Percentiles rank a stretch among this genome's conserved stretches.
phyloP scores from a whole-genome alignment of 2,329 filamentous ascomycete genomes.

The Diaporthe ilicicola region DNA sequence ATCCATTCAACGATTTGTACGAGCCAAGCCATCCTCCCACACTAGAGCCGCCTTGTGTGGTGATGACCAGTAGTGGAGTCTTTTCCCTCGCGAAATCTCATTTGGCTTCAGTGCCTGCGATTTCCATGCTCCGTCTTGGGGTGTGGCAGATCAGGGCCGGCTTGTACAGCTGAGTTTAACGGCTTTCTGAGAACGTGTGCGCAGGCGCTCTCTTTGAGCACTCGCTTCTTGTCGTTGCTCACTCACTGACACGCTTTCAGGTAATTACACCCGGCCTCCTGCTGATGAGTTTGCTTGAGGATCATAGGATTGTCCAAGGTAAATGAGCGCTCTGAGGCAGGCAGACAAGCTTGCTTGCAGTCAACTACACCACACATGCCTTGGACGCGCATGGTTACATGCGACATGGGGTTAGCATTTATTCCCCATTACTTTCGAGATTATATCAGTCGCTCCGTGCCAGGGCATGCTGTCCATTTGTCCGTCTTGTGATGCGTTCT shows the following conservation, averaged over 20 bases:
- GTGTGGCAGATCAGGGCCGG: conserved; percentile 43
- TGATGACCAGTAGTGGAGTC: conserved; percentile 82
- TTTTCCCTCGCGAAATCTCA: conserved; percentile 58
- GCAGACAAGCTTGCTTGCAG: not conserved
- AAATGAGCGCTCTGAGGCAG: not conserved
- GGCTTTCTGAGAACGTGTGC: conserved; percentile 41
- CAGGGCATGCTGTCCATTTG: not conserved
- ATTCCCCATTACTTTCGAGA: too few relatives aligned
- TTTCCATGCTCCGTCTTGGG: conserved; percentile 65
- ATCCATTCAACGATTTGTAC: conserved; percentile 79
- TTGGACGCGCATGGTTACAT: not conserved
- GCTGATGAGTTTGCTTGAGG: not conserved
- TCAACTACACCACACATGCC: not conserved
- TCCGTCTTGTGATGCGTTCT: not conserved
- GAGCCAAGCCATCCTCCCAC: conserved; percentile 77
- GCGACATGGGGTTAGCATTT: too few relatives aligned
- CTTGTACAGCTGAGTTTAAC: conserved; percentile 47
- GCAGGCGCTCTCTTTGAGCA: not conserved
- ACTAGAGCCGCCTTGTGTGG: conserved; percentile 65
- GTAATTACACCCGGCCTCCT: not conserved
- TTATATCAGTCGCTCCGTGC: not conserved
- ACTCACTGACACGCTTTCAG: conserved; percentile 5
- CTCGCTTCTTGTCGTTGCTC: not conserved
- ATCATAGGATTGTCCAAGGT: not conserved
- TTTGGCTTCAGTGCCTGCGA: conserved; percentile 67